Conservation (phyloP, 495 filamentous ascomycete species). For the Penicillium pancosmium region DNA sequence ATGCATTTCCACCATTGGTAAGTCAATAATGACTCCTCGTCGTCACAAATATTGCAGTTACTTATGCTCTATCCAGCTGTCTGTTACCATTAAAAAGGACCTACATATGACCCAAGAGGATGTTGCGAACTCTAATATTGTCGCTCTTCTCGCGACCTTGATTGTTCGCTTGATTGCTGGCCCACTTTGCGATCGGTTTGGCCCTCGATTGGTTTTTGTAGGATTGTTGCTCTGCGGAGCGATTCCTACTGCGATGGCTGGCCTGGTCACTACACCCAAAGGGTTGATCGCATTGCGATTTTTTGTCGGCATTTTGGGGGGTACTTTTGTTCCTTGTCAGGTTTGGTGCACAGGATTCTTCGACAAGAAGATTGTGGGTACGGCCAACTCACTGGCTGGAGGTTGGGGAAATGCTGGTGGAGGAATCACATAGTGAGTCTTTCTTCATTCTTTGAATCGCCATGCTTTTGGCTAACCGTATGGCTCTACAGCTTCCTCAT, state of each 20-base stretch:
- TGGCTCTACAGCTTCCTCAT: constrained; percentile 72
- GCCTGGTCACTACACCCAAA: constrained; percentile 66
- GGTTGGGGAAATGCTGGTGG: constrained; percentile 91
- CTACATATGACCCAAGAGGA: constrained; percentile 70
- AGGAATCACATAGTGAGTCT: constrained; percentile 67
- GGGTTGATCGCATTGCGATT: constrained; percentile 82
- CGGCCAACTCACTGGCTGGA: constrained; percentile 83
- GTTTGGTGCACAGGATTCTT: constrained; percentile 97
- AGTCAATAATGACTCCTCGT: constrained; percentile 26
- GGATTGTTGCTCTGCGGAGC: constrained; percentile 71
- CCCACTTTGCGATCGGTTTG: constrained; percentile 81
- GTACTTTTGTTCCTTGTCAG: constrained; percentile 90
- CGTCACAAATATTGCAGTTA: background rate
- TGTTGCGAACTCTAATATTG: constrained; percentile 16
- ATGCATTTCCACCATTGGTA: constrained; percentile 81
- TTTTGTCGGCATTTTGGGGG: constrained; percentile 92
- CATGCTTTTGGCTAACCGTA: constrained; percentile 3
- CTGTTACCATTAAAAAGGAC: constrained; percentile 76
- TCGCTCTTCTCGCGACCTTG: constrained; percentile 49
- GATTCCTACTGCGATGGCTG: constrained; percentile 83
- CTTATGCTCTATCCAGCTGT: constrained; percentile 52
- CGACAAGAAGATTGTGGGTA: constrained; percentile 93
- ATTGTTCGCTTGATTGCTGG: constrained; percentile 82
- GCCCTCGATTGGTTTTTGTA: constrained; percentile 81
- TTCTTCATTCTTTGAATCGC: background rate